Conservation (phyloP, 2,329 filamentous ascomycete species). For the Cercospora canescens region DNA sequence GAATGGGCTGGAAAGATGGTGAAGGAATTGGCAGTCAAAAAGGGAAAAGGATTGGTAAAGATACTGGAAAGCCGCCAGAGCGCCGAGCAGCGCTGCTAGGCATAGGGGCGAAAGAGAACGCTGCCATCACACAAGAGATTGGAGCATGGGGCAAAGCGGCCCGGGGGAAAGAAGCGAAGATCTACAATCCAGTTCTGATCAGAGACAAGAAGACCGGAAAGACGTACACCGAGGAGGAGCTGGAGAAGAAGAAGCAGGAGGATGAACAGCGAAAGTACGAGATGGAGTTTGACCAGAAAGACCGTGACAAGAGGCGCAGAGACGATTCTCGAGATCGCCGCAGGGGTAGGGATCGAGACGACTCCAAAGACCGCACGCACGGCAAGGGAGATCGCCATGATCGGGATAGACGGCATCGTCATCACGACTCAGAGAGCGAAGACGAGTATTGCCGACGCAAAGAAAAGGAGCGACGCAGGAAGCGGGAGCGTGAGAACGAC, state of each 20-base stretch:
- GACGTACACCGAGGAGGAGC: constrained; percentile 62
- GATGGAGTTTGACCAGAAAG: constrained; percentile 42
- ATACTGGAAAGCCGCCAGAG: constrained; percentile 60
- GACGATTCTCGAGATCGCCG: constrained; percentile 19
- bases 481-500: constrained; percentile 18
- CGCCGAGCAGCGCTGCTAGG: constrained; percentile 79
- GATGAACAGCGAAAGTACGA: constrained; percentile 51
- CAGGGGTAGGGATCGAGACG: constrained; percentile 19
- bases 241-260: constrained; percentile 46
- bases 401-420: constrained; percentile 22
- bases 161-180: constrained; percentile 56
- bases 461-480: constrained; percentile 31
- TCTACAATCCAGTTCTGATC: constrained; percentile 64
- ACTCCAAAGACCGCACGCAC: constrained; percentile 11
- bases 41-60: constrained; percentile 47
- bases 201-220: constrained; percentile 64
- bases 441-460: constrained; percentile 31
- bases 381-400: constrained; percentile 21
- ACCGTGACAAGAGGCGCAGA: constrained; percentile 34
- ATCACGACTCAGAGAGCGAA: constrained; percentile 26
- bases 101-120: constrained; percentile 80
- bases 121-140: constrained; percentile 65
- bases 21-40: constrained; percentile 58
- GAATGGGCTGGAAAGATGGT: constrained; percentile 90
- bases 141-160: constrained; percentile 74